phyloP scores from a whole-genome alignment of 768 basidiomycete species.

The button mushroom (Agaricus bisporus) region DNA sequence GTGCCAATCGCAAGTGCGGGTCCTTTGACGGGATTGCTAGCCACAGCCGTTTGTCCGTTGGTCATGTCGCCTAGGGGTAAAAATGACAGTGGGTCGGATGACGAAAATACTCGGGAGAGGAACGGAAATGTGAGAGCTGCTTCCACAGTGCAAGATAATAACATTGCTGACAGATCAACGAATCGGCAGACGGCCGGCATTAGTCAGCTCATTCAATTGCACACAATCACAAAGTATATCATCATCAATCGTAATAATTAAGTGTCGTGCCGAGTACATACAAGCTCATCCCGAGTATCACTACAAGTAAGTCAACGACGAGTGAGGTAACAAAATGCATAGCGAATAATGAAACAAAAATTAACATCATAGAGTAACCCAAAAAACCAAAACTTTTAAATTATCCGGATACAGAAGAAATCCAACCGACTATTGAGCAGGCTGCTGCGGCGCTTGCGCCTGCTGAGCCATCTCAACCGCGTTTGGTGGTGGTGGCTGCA shows the following conservation, averaged over 20 bases:
- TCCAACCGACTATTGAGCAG: slow-evolving; percentile 20
- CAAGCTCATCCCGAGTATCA: slow-evolving; percentile 6
- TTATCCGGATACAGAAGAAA: slow-evolving; percentile 7
- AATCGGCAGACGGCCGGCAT: not conserved
- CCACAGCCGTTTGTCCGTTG: slow-evolving; percentile 9
- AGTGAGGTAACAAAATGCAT: slow-evolving; percentile 4
- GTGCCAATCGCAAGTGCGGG: slow-evolving; percentile 73
- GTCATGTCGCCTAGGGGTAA: slow-evolving; percentile 16
- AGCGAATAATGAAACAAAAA: not conserved
- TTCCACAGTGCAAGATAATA: not conserved
- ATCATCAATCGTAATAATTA: slow-evolving; percentile 5
- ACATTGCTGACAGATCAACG: slow-evolving; percentile 7
- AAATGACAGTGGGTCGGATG: slow-evolving; percentile 13
- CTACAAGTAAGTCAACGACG: not conserved
- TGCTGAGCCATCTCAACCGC: slow-evolving; percentile 35
- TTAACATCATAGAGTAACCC: not conserved
- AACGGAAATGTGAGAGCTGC: not conserved
- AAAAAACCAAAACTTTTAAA: not conserved
- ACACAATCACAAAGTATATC: not conserved
- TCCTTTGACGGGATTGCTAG: slow-evolving; percentile 29
- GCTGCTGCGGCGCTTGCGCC: slow-evolving; percentile 21
- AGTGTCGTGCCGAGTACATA: slow-evolving; percentile 6
- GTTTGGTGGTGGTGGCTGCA: slow-evolving; percentile 33
- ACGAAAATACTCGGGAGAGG: too few species aligned
- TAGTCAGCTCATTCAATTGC: not conserved